Evolutionary conservation across 805 yeast genomes (phyloP).

Genomic region (Candida verbasci): DNA sequence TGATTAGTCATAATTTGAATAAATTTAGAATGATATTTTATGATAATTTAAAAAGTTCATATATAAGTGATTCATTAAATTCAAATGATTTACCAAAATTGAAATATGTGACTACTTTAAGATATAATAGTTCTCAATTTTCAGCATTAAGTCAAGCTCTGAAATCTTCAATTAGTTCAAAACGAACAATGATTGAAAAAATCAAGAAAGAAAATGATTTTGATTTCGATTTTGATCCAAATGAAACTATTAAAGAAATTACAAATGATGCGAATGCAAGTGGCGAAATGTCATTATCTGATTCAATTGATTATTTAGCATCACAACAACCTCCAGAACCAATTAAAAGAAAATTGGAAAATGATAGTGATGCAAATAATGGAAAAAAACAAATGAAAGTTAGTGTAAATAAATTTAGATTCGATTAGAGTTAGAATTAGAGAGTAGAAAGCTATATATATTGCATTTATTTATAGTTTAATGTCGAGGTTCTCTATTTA

Average conservation of each 20-base stretch:
- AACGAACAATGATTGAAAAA: too few relatives aligned
- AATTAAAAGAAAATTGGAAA: not conserved
- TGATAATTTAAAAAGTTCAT: too few relatives aligned
- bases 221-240: not conserved
- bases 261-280: too few relatives aligned
- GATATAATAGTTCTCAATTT: not conserved
- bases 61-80: too few relatives aligned
- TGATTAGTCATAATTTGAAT: slow-evolving; percentile 5
- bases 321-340: slow-evolving; percentile 9
- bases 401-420: not conserved
- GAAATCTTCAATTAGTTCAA: not conserved
- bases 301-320: slow-evolving; percentile 14
- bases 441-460: too few relatives aligned
- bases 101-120: too few relatives aligned
- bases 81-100: too few relatives aligned
- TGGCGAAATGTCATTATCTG: slow-evolving; percentile 14
- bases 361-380: not conserved
- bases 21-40: slow-evolving; percentile 5
- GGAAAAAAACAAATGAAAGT: not conserved
- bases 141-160: too few relatives aligned
- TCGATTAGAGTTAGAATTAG: too few relatives aligned
- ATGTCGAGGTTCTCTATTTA: too few relatives aligned
- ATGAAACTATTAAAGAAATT: too few relatives aligned
- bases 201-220: not conserved
- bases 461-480: too few relatives aligned